Percentiles rank a stretch among this genome's conserved stretches.
These are phyloP conservation scores for Yarrowia osloensis DNA, from an alignment of 805 yeast genomes.

Conservation along the genomic window DNA sequence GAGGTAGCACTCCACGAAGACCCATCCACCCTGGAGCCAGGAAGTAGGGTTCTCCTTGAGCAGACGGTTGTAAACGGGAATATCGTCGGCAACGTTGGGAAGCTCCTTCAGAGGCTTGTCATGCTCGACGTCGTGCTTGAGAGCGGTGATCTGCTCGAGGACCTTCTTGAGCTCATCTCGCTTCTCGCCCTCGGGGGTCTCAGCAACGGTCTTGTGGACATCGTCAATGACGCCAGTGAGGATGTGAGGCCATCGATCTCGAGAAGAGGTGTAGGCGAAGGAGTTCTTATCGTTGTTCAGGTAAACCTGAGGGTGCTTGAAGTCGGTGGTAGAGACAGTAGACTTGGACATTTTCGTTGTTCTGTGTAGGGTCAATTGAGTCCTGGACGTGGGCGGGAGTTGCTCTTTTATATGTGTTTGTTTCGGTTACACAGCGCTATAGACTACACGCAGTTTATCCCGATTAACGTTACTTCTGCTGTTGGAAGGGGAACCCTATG, in stretches of 20 bases:
- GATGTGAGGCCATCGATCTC: conserved; percentile 85
- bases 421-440: neutral
- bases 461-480: neutral
- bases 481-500: conserved; percentile 9
- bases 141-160: conserved; percentile 45
- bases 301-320: conserved; percentile 45
- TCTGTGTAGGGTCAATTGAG: neutral
- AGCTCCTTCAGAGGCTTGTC: conserved; percentile 51
- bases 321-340: conserved; percentile 29
- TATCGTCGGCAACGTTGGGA: conserved; percentile 44
- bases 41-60: conserved; percentile 48
- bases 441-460: conserved; percentile 4
- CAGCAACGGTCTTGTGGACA: conserved; percentile 46
- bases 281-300: conserved; percentile 69
- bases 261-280: conserved; percentile 79
- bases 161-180: conserved; percentile 54
- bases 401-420: conserved; percentile 11
- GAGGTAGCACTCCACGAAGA: conserved; percentile 79
- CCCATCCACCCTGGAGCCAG: conserved; percentile 91
- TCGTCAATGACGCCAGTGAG: conserved; percentile 69
- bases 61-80: conserved; percentile 61
- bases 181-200: conserved; percentile 34
- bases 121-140: conserved; percentile 45
- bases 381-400: neutral
- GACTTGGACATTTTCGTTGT: conserved; percentile 4